A percentile compares a stretch with the other conserved stretches of the same genome.
These are phyloP conservation scores for Salvia splendens DNA, from an alignment of 257 asterid genomes.

Conservation along the genomic window DNA sequence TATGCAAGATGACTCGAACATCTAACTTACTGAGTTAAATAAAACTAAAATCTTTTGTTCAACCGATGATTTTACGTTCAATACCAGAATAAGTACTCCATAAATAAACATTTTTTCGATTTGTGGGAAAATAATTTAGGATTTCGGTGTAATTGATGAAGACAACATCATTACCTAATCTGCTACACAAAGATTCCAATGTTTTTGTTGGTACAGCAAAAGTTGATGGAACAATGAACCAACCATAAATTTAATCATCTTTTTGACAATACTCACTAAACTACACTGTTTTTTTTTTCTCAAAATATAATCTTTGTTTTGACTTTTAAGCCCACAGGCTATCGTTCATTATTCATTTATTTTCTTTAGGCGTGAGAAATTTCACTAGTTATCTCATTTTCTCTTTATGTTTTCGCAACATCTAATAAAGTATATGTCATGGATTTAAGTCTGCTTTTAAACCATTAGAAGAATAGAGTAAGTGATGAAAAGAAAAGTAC, in stretches of 20 bases:
- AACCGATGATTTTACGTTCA: too few species aligned
- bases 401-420: too few species aligned
- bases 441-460: too few species aligned
- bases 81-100: too few species aligned
- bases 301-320: constrained; percentile 3
- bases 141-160: constrained; percentile 24
- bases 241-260: constrained; percentile 4
- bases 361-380: too few species aligned
- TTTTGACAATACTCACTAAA: constrained; percentile 30
- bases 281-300: background rate
- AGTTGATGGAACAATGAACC: constrained; percentile 24
- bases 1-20: too few species aligned
- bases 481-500: too few species aligned
- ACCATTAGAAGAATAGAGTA: too few species aligned
- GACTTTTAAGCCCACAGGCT: constrained; percentile 31
- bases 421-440: too few species aligned
- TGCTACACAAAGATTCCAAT: constrained; percentile 31
- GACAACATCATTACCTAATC: constrained; percentile 33
- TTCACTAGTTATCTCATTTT: too few species aligned
- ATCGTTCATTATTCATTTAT: background rate
- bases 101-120: background rate
- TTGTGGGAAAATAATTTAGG: constrained; percentile 6
- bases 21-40: too few species aligned
- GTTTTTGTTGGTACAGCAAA: constrained; percentile 33
- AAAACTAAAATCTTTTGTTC: too few species aligned